These are phyloP conservation scores for Salicornia ramosissima DNA, from an alignment of 148 eudicot genomes.

Conservation along the genomic window DNA sequence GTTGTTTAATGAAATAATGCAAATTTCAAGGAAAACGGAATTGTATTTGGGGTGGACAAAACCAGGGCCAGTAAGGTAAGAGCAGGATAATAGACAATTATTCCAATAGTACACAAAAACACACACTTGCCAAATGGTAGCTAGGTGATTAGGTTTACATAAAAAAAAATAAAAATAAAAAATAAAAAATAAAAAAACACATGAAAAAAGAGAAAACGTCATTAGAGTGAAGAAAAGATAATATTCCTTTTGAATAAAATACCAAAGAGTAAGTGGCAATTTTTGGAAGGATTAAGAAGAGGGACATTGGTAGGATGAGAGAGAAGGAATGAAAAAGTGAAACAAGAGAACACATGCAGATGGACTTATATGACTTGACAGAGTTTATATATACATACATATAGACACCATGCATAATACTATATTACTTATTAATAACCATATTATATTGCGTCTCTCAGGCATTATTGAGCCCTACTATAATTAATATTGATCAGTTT, in stretches of 20 bases:
- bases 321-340: conserved; percentile 28
- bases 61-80: too few species aligned
- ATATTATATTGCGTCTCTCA: too few species aligned
- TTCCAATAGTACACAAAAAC: conserved; percentile 12
- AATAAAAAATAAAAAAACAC: too few species aligned
- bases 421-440: too few species aligned
- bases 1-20: too few species aligned
- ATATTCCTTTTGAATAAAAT: conserved; percentile 44
- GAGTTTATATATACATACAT: conserved; percentile 4
- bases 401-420: background rate
- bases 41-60: too few species aligned
- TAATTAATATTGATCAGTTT: too few species aligned
- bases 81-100: too few species aligned
- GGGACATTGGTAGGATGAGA: conserved; percentile 16
- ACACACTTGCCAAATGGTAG: background rate
- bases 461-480: too few species aligned
- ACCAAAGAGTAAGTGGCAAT: conserved; percentile 52
- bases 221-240: conserved; percentile 29
- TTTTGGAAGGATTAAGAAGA: conserved; percentile 56
- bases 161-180: too few species aligned
- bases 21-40: too few species aligned
- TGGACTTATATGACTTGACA: conserved; percentile 34
- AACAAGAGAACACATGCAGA: conserved; percentile 45
- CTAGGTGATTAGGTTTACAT: background rate
- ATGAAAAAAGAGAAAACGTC: conserved; percentile 9